A percentile compares a stretch with the other conserved stretches of the same genome.
Conservation (phyloP, 768 basidiomycete genomes). For the Termitomyces sp. region DNA sequence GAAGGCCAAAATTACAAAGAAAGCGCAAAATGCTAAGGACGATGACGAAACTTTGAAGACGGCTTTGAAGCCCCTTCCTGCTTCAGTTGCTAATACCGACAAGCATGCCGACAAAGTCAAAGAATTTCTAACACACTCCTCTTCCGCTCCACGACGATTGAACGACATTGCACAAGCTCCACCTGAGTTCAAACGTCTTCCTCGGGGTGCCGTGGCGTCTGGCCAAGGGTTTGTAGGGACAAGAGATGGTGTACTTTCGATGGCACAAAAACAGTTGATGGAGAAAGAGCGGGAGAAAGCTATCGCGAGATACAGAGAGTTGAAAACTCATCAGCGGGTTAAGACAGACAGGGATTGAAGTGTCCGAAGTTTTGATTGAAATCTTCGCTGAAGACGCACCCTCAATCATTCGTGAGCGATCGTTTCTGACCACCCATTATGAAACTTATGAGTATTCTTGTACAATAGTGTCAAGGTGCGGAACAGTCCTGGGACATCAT, state of each 20-base stretch:
- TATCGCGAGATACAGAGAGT: slow-evolving; percentile 59
- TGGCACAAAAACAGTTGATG: slow-evolving; percentile 76
- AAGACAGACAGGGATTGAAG: background rate
- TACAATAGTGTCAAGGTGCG: background rate
- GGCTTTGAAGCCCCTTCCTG: slow-evolving; percentile 4
- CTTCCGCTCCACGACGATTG: slow-evolving; percentile 51
- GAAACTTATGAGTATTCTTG: background rate
- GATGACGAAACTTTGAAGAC: slow-evolving; percentile 11
- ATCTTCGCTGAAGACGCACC: background rate
- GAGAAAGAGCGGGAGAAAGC: slow-evolving; percentile 68
- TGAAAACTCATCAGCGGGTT: slow-evolving; percentile 47
- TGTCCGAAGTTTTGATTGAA: background rate
- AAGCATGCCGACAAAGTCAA: slow-evolving; percentile 25
- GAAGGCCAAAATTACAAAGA: slow-evolving; percentile 22
- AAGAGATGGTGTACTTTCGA: slow-evolving; percentile 50
- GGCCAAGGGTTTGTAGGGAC: slow-evolving; percentile 18
- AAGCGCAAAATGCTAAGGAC: slow-evolving; percentile 14
- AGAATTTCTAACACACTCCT: slow-evolving; percentile 45
- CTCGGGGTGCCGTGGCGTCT: slow-evolving; percentile 9
- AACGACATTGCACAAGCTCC: slow-evolving; percentile 22
- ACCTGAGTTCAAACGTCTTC: slow-evolving; percentile 21
- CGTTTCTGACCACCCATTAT: background rate
- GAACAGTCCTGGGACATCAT: too few relatives aligned
- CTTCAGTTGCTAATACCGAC: slow-evolving; percentile 5
- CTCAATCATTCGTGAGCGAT: background rate